These are phyloP conservation scores for Cetradonia linearis DNA, from an alignment of 495 filamentous ascomycete species.

Conservation along the genomic window DNA sequence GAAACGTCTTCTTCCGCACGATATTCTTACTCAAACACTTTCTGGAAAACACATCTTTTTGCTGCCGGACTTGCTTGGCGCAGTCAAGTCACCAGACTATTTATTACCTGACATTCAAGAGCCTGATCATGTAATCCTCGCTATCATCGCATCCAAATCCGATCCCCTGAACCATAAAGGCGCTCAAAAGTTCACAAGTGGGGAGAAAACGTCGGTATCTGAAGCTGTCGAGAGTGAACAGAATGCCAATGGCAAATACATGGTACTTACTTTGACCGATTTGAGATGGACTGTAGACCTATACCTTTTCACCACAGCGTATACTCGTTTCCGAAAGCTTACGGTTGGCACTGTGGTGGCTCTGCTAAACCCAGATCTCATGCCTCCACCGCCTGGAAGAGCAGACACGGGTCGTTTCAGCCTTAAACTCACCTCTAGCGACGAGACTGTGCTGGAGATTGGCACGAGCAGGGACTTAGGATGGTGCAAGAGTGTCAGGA, in stretches of 20 bases:
- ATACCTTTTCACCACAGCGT: constrained; percentile 84
- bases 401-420: constrained; percentile 73
- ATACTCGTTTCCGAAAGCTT: constrained; percentile 84
- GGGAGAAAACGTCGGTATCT: constrained; percentile 27
- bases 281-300: constrained; percentile 85
- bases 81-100: constrained; percentile 75
- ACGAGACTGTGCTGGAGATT: constrained; percentile 83
- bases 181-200: constrained; percentile 34
- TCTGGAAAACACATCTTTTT: constrained; percentile 58
- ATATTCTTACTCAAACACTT: constrained; percentile 62
- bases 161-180: constrained; percentile 60
- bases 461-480: constrained; percentile 77
- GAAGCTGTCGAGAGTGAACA: constrained; percentile 45
- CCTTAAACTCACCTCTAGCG: constrained; percentile 67
- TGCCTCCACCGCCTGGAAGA: constrained; percentile 67
- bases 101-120: constrained; percentile 78
- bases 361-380: constrained; percentile 83
- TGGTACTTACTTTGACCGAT: constrained; percentile 81
- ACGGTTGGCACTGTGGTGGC: constrained; percentile 78
- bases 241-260: constrained; percentile 65
- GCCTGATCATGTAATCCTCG: constrained; percentile 77
- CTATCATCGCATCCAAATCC: constrained; percentile 77
- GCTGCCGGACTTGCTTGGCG: constrained; percentile 72
- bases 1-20: constrained; percentile 77
- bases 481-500: constrained; percentile 75